Evolutionary conservation across 169 alveolate genomes (phyloP), one percentile per base, ranked within the genome.

Genomic region (Plasmodium ovale): DNA sequence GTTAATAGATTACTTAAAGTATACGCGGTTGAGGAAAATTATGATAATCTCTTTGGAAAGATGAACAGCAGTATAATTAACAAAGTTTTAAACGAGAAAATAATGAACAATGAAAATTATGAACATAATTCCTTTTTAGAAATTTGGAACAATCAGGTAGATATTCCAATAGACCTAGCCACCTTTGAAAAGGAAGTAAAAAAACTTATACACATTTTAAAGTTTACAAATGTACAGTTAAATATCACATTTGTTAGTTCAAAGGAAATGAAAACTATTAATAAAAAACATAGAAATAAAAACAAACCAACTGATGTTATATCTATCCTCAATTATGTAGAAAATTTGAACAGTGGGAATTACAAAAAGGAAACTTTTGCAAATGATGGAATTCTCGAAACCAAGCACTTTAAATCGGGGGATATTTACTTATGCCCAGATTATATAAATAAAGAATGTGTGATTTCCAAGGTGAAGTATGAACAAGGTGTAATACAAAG

Each of bases 361-460:
- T 42, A 51, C 7, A 16, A 6, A 31, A 62, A 21, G 42, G 19
- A 42, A 49, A 49, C 56, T n/a, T 37, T 19, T 10, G 27, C 21
- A 59, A 16, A 47, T 25, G 37, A 23, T 12, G 49, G 19, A 14
- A n/a, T 64, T 9, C 7, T 16, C 9, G 82, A 56, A 1, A 65
- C 25, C 12, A n/a, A 25, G 6, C 3, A 44, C 3, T 33, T 49
- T 25, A 79, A 69, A 49, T 44, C 82, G 0, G 89, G 89, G 2
- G 89, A 79, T 37, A 79, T 79, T 47, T 79, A 64, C 35, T 65
- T 79, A 35, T 79, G 89, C 39, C 89, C 89, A 29, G 89, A 68
- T 9, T 79, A 79, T 29, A 79, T 79, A 64, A 62, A 56, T 33
- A 79, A 6, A 31, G 89, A 79, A 60, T 79, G 89, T 64, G 33